Evolutionary conservation across 345 rosid species (phyloP).

Genomic region (Eutrema heterophyllum): DNA sequence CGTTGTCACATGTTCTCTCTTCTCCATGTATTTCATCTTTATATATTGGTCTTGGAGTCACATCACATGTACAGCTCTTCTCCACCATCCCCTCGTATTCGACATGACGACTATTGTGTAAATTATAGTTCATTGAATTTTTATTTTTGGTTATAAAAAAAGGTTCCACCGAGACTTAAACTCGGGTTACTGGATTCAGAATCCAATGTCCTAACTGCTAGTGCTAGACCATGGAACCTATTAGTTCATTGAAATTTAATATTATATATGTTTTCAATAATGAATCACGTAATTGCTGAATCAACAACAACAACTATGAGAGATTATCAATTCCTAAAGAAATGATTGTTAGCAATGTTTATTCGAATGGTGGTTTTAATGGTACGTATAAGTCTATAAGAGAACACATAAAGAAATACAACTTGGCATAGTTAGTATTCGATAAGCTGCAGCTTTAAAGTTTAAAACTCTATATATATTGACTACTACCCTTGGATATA

Average conservation of each 20-base stretch:
- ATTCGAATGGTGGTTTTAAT: background rate
- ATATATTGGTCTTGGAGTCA: conserved; percentile 15
- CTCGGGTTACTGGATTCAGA: no score
- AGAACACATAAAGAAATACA: background rate
- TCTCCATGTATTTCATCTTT: background rate
- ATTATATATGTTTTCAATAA: background rate
- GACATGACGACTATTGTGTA: background rate
- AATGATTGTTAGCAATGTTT: background rate
- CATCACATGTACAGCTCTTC: background rate
- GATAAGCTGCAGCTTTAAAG: background rate
- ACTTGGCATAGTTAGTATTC: background rate
- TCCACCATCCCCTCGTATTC: background rate
- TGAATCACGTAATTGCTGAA: background rate
- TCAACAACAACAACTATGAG: conserved; percentile 1
- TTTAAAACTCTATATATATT: background rate
- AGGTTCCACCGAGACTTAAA: no score
- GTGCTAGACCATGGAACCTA: no score
- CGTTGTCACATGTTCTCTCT: background rate
- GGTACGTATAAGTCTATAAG: no score
- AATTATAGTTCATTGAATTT: background rate
- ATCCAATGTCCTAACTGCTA: no score
- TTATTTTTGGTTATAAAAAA: no score
- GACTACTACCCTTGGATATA: no score
- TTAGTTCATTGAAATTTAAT: background rate
- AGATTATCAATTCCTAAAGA: background rate